These are phyloP conservation scores for Thermochaetoides thermophila DNA, from an alignment of 495 filamentous ascomycete species.

Conservation along the genomic window DNA sequence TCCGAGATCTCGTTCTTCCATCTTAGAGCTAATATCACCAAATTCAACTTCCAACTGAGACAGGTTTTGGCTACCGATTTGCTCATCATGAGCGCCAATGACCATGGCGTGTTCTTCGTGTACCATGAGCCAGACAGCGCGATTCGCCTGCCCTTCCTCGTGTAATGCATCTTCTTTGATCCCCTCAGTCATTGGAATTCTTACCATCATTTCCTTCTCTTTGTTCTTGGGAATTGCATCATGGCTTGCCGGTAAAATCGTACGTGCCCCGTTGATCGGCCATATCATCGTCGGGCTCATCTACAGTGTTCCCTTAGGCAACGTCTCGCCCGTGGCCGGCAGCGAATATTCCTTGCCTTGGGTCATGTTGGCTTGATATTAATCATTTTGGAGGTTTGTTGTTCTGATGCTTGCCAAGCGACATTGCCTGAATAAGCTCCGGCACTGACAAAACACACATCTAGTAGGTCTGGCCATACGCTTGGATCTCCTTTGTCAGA, in stretches of 20 bases:
- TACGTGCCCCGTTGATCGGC: slow-evolving; percentile 62
- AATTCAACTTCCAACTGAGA: too few relatives aligned
- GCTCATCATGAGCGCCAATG: too few relatives aligned
- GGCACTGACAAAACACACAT: too few relatives aligned
- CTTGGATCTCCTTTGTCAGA: slow-evolving; percentile 40
- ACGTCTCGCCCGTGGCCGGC: slow-evolving; percentile 33
- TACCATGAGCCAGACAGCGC: too few relatives aligned
- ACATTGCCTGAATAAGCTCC: too few relatives aligned
- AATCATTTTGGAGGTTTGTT: slow-evolving; percentile 53
- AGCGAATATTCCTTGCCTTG: slow-evolving; percentile 48
- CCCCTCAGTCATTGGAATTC: slow-evolving; percentile 29
- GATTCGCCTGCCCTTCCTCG: slow-evolving; percentile 15
- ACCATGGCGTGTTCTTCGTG: too few relatives aligned
- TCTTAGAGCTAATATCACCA: too few relatives aligned
- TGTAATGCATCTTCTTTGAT: too few relatives aligned
- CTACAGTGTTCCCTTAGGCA: slow-evolving; percentile 47
- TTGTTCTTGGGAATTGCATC: slow-evolving; percentile 48
- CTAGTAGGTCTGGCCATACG: slow-evolving; percentile 52
- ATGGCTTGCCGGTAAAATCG: slow-evolving; percentile 39
- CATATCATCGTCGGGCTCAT: slow-evolving; percentile 59
- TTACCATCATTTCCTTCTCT: slow-evolving; percentile 49
- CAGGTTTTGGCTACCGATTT: too few relatives aligned
- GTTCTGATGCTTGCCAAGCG: neutral
- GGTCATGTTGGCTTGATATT: slow-evolving; percentile 65
- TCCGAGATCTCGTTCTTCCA: too few relatives aligned